Evolutionary conservation across 176 grass and related monocot genomes (phyloP).

Genomic region (Carex cristatella): DNA sequence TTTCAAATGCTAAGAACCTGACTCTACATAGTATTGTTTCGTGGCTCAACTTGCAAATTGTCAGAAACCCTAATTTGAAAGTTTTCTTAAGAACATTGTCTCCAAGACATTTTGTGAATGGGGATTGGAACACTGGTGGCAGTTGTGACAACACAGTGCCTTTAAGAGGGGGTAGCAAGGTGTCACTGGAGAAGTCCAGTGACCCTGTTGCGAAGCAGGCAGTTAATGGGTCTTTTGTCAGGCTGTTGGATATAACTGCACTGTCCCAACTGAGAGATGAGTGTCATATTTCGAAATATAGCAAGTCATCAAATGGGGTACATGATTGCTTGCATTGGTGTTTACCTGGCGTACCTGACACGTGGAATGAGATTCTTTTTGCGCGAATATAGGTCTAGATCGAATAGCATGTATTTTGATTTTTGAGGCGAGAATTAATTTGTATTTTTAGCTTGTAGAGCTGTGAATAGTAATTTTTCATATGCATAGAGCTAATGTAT

Average conservation of each 20-base stretch:
- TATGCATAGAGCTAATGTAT: constrained; percentile 2
- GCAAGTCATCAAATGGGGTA: constrained; percentile 39
- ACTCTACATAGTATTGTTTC: constrained; percentile 62
- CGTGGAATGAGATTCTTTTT: constrained; percentile 95
- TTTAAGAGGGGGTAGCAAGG: constrained; percentile 61
- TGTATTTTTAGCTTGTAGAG: constrained; percentile 18
- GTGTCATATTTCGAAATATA: constrained; percentile 85
- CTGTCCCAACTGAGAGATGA: constrained; percentile 76
- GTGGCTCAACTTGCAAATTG: constrained; percentile 66
- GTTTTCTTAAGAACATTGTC: constrained; percentile 84
- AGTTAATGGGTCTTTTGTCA: constrained; percentile 63
- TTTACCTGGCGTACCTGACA: constrained; percentile 86
- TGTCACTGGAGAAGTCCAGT: constrained; percentile 56
- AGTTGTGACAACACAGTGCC: constrained; percentile 70
- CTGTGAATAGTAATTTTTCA: constrained; percentile 10
- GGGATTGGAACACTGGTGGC: constrained; percentile 98
- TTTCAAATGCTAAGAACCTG: constrained; percentile 64
- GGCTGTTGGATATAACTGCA: constrained; percentile 83
- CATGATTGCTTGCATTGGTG: constrained; percentile 98
- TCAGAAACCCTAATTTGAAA: constrained; percentile 43
- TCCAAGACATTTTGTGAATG: constrained; percentile 90
- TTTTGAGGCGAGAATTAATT: constrained; percentile 3
- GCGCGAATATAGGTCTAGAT: constrained; percentile 58
- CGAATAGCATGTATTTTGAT: constrained; percentile 5
- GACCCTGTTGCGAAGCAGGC: constrained; percentile 53